These are phyloP conservation scores for Thielaviopsis cerberus DNA, from an alignment of 2,329 filamentous ascomycete genomes.

Conservation along the genomic window DNA sequence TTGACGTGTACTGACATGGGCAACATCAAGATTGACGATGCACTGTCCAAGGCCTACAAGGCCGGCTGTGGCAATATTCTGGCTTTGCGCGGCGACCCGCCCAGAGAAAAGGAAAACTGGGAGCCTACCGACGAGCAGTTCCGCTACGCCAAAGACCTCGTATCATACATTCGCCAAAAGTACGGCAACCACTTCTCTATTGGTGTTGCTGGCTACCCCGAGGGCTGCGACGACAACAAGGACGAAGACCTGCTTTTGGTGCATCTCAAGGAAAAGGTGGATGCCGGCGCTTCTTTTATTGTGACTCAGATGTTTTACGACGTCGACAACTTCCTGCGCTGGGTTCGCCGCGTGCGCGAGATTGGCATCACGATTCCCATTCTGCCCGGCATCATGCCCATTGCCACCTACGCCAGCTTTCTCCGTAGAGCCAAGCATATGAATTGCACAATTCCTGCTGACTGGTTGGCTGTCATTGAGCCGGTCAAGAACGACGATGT, in stretches of 20 bases:
- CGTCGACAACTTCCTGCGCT: constrained; percentile 79
- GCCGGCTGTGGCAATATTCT: constrained; percentile 95
- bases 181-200: constrained; percentile 75
- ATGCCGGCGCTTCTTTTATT: constrained; percentile 81
- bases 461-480: constrained; percentile 68
- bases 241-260: constrained; percentile 71
- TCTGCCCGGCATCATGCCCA: constrained; percentile 70
- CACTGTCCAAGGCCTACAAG: constrained; percentile 74
- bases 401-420: constrained; percentile 88
- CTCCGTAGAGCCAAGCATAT: constrained; percentile 80
- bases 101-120: constrained; percentile 87
- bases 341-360: constrained; percentile 72
- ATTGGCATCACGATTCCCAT: constrained; percentile 71
- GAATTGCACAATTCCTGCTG: constrained; percentile 61
- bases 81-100: constrained; percentile 80
- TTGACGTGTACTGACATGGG: constrained; percentile 98
- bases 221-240: constrained; percentile 84
- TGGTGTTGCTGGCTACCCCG: constrained; percentile 88
- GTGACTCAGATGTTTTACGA: constrained; percentile 99
- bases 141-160: constrained; percentile 79
- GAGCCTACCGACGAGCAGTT: constrained; percentile 73
- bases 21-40: constrained; percentile 73
- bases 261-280: constrained; percentile 92
- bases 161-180: constrained; percentile 58
- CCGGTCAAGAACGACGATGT: constrained; percentile 94